Base-by-base conservation (phyloP, 148 eudicot species). In the Vaccinium darrowii region DNA sequence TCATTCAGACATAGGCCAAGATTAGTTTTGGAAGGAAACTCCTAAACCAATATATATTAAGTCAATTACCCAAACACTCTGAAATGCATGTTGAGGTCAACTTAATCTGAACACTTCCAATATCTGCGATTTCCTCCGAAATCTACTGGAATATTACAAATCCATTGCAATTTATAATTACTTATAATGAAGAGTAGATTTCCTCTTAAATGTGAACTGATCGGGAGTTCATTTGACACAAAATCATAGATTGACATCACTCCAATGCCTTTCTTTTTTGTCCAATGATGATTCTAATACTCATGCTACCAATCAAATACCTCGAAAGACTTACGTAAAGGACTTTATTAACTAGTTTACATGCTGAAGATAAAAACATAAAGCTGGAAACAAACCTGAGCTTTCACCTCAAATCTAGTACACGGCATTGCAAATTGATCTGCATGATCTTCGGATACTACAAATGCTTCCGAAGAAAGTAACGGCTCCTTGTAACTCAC, bases 401-500 rank as follows among this genome's bases (percentile, higher is more conserved):
- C 15, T 83, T 82, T 83, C 30, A 83, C 82, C 81, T 84, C 86
- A 83, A 81, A 72, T 63, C 82, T 86, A 52, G 87, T 76, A 21
- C 5, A 81, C 6, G 90, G 88, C 57, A 86, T 36, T 62, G 65
- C 72, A 43, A 85, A 47, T 82, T 77, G 49, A 43, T 75, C 82
- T 83, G 85, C 81, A 50, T 51, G 71, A 58, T 84, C 88, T 43
- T 84, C 86, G n/a, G 86, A 39, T 76, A 18, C 75, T 1, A 16
- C 25, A 8, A 19, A 76, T 8, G 72, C 83, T 84, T 76, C 81
- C 6, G 84, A 84, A 74, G 81, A 76, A 75, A 91, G 89, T 56
- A 91, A 82, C 50, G 91, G 90, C 36, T 89, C 90, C 67, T 84
- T 72, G 76, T 8, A 82, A 88, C 81, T 79, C 80, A 15, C 80